Evolutionary conservation across 208 protist genomes (phyloP).

Genomic region (Crithidia brevicula): DNA sequence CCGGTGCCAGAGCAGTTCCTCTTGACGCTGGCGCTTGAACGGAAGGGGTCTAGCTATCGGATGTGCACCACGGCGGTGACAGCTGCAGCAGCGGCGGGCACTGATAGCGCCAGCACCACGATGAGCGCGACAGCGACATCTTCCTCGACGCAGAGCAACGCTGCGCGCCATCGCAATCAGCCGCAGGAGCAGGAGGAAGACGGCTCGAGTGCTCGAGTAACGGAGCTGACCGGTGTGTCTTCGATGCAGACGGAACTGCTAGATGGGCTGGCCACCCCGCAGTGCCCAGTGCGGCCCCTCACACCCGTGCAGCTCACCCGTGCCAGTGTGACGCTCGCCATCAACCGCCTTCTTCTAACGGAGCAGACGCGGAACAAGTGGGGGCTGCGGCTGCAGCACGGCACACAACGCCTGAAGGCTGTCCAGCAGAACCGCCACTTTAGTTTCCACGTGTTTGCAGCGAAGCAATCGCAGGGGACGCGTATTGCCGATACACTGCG

Average conservation of each 20-base stretch:
- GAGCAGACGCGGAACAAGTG: slow-evolving; percentile 48
- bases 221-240: not conserved
- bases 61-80: slow-evolving; percentile 9
- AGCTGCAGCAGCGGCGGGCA: not conserved
- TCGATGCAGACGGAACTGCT: slow-evolving; percentile 22
- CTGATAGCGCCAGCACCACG: not conserved
- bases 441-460: slow-evolving; percentile 74
- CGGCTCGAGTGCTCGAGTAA: too few relatives aligned
- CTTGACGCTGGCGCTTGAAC: slow-evolving; percentile 28
- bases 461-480: slow-evolving; percentile 61
- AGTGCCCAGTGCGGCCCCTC: slow-evolving; percentile 30
- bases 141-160: too few relatives aligned
- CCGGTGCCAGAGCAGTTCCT: slow-evolving; percentile 4
- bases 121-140: not conserved
- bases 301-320: slow-evolving; percentile 36
- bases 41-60: slow-evolving; percentile 30
- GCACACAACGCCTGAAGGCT: slow-evolving; percentile 51
- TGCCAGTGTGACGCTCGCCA: slow-evolving; percentile 65
- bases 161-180: too few relatives aligned
- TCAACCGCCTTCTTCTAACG: slow-evolving; percentile 55
- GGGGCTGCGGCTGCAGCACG: slow-evolving; percentile 73
- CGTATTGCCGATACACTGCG: slow-evolving; percentile 68
- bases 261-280: slow-evolving; percentile 27
- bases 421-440: slow-evolving; percentile 65
- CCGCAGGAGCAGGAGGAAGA: not conserved